A percentile compares a stretch with the other conserved stretches of the same genome.
phyloP scores from a whole-genome alignment of 345 rosid species.

The Euphorbia pulcherrima region DNA sequence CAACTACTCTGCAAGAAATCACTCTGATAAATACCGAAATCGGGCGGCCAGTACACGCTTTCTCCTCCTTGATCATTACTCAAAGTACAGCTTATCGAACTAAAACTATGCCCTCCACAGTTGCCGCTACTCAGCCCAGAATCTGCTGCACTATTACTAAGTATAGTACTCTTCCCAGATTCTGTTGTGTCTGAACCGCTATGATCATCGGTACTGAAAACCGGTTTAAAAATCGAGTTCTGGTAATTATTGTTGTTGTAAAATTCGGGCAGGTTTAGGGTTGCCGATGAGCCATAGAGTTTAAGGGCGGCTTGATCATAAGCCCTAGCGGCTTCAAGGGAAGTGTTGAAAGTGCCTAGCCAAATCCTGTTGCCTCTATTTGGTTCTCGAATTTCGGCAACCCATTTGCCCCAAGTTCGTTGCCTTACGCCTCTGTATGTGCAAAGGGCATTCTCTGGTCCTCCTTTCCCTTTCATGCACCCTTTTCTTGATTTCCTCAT shows the following conservation, averaged over 20 bases:
- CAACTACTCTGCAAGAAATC: constrained; percentile 11
- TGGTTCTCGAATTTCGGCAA: constrained; percentile 56
- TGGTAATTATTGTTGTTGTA: neutral
- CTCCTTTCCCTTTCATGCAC: constrained; percentile 68
- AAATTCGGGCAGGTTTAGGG: constrained; percentile 41
- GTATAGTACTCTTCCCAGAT: neutral
- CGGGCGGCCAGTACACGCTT: constrained; percentile 28
- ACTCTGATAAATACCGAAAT: constrained; percentile 4
- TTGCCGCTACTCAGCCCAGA: neutral
- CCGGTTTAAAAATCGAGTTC: neutral
- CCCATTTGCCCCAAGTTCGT: constrained; percentile 67
- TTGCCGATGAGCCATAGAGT: constrained; percentile 45
- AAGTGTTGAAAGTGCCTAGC: constrained; percentile 53
- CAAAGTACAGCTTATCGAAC: no score
- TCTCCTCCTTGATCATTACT: constrained; percentile 10
- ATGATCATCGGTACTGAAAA: no score
- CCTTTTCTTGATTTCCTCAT: constrained; percentile 62
- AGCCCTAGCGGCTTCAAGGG: constrained; percentile 48
- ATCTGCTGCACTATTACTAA: neutral
- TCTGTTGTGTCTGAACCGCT: neutral
- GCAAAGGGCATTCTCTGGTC: constrained; percentile 60
- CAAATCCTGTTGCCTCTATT: constrained; percentile 48
- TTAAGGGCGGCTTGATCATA: constrained; percentile 52
- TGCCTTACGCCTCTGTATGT: constrained; percentile 52
- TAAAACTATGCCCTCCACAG: neutral